A percentile compares a stretch with the other conserved stretches of the same genome.
Conservation (phyloP, 768 basidiomycete genomes). For the Amylocystis lapponica region DNA sequence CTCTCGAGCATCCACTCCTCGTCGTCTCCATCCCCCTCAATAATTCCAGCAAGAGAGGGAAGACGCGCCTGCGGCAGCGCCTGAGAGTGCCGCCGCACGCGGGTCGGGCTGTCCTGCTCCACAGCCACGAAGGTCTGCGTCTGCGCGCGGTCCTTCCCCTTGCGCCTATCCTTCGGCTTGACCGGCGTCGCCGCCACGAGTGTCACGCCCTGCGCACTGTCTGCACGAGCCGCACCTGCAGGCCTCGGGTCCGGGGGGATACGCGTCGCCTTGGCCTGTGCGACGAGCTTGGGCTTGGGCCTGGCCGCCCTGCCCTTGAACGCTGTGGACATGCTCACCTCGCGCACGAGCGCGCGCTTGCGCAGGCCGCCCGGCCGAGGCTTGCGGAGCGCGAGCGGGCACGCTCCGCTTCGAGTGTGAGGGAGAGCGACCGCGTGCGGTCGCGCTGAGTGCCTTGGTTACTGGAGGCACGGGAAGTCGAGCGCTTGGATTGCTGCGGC, state of each 20-base stretch:
- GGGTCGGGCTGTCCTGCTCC: background rate
- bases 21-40: slow-evolving; percentile 18
- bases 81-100: background rate
- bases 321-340: slow-evolving; percentile 71
- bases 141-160: background rate
- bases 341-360: slow-evolving; percentile 55
- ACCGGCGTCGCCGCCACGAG: slow-evolving; percentile 55
- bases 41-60: background rate
- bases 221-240: background rate
- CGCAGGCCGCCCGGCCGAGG: slow-evolving; percentile 31
- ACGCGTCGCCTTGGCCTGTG: background rate
- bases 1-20: slow-evolving; percentile 20
- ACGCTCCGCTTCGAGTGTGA: slow-evolving; percentile 65
- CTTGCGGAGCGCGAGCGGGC: slow-evolving; percentile 29
- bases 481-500: slow-evolving; percentile 8
- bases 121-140: too few species aligned
- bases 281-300: slow-evolving; percentile 2
- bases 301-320: slow-evolving; percentile 41
- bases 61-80: slow-evolving; percentile 1
- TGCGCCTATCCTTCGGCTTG: slow-evolving; percentile 23
- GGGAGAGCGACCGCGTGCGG: slow-evolving; percentile 40
- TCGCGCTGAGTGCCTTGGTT: slow-evolving; percentile 11
- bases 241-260: background rate
- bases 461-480: slow-evolving; percentile 5
- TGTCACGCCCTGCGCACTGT: slow-evolving; percentile 27